Evolutionary conservation across 257 asterid genomes (phyloP).

Genomic region (Ajuga chamaepitys): DNA sequence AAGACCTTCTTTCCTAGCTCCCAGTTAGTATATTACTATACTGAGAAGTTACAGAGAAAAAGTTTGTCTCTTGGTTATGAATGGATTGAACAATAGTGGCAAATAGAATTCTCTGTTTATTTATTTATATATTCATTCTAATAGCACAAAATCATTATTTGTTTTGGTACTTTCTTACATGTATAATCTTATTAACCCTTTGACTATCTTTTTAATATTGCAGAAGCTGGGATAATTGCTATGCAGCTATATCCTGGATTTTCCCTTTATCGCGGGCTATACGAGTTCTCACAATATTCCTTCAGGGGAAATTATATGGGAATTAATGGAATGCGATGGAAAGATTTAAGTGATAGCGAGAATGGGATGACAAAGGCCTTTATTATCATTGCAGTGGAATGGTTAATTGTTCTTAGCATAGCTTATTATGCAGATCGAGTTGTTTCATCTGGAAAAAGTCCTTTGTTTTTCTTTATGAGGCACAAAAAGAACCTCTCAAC

Average conservation of each 20-base stretch:
- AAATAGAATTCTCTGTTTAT: too few relatives aligned
- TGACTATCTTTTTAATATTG: slow-evolving; percentile 20
- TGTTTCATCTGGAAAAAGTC: slow-evolving; percentile 64
- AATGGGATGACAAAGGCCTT: slow-evolving; percentile 76
- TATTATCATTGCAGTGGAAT: slow-evolving; percentile 67
- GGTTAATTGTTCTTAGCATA: slow-evolving; percentile 65
- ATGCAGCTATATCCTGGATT: slow-evolving; percentile 95
- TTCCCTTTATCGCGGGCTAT: slow-evolving; percentile 79
- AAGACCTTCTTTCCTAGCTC: too few relatives aligned
- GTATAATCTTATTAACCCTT: not conserved
- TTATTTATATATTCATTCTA: too few relatives aligned
- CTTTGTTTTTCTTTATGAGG: slow-evolving; percentile 44
- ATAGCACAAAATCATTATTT: not conserved
- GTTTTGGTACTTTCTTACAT: not conserved
- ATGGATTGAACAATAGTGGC: not conserved
- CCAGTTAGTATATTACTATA: too few relatives aligned
- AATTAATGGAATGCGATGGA: slow-evolving; percentile 91
- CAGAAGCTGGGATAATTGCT: slow-evolving; percentile 77
- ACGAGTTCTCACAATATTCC: slow-evolving; percentile 73
- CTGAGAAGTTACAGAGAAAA: too few relatives aligned
- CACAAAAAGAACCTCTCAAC: slow-evolving; percentile 38
- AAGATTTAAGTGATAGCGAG: slow-evolving; percentile 45
- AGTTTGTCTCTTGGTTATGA: not conserved
- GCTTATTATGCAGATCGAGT: slow-evolving; percentile 76
- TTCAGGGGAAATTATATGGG: slow-evolving; percentile 70